phyloP scores from a whole-genome alignment of 768 basidiomycete genomes.

The Lactarius deliciosus region DNA sequence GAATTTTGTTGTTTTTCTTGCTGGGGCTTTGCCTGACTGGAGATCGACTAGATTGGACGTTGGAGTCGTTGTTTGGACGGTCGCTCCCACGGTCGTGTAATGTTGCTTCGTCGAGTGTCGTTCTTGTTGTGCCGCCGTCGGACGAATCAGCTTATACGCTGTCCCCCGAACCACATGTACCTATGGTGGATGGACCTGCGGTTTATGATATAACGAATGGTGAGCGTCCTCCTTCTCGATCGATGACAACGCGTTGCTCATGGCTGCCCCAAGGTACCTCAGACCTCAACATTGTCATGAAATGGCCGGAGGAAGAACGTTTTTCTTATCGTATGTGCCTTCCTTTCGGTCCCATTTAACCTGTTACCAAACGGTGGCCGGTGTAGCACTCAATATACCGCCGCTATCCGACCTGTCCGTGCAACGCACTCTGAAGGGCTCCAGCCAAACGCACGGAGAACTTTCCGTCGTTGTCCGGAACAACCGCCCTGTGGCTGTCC shows the following conservation, averaged over 20 bases:
- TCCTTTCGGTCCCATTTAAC: not conserved
- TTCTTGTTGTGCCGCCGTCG: conserved; percentile 47
- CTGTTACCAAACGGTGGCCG: conserved; percentile 5
- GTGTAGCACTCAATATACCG: conserved; percentile 40
- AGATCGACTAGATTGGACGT: conserved; percentile 63
- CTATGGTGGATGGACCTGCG: conserved; percentile 38
- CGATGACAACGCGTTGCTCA: conserved; percentile 13
- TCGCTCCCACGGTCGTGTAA: conserved; percentile 65
- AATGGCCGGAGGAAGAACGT: conserved; percentile 47
- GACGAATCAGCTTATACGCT: conserved; percentile 44
- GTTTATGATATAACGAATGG: conserved; percentile 51
- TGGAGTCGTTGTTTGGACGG: conserved; percentile 66
- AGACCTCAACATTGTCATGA: conserved; percentile 57
- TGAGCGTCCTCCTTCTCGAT: conserved; percentile 35
- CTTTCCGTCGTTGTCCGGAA: conserved; percentile 71
- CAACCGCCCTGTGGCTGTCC: conserved; percentile 43
- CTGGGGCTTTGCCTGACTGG: conserved; percentile 22
- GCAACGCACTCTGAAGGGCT: conserved; percentile 68
- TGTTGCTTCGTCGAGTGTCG: conserved; percentile 58
- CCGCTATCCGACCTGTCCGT: conserved; percentile 57
- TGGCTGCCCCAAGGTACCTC: conserved; percentile 24
- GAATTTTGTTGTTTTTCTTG: conserved; percentile 19
- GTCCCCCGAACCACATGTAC: conserved; percentile 49
- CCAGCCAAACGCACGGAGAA: conserved; percentile 72
- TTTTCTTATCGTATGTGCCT: conserved; percentile 57